Percentiles rank a stretch among this genome's conserved stretches.
These are phyloP conservation scores for Blastobotrys proliferans DNA, from an alignment of 1,139 yeast species.

Conservation along the genomic window DNA sequence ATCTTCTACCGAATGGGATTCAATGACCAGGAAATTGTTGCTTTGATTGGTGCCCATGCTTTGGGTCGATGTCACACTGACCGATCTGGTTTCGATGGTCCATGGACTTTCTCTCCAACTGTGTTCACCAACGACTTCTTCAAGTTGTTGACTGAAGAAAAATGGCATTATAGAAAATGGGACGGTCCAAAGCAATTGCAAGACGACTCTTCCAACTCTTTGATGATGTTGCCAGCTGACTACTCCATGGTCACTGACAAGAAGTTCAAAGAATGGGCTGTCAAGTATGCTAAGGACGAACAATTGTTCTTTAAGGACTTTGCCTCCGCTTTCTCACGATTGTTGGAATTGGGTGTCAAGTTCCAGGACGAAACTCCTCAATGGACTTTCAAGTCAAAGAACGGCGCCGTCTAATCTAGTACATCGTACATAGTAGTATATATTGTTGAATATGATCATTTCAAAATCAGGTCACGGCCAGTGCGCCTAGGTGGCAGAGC, in stretches of 20 bases:
- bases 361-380: constrained; percentile 45
- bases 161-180: constrained; percentile 75
- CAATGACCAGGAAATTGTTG: constrained; percentile 59
- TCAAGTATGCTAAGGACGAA: constrained; percentile 67
- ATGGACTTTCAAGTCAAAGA: constrained; percentile 47
- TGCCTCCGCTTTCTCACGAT: constrained; percentile 59
- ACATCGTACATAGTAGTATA: background rate
- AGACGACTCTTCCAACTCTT: constrained; percentile 63
- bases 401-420: constrained; percentile 11
- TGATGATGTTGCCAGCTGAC: constrained; percentile 91
- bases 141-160: constrained; percentile 58
- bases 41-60: constrained; percentile 74
- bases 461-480: background rate
- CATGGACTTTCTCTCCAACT: constrained; percentile 87
- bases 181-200: constrained; percentile 76
- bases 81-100: constrained; percentile 70
- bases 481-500: too few species aligned
- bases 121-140: constrained; percentile 77
- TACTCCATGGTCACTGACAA: constrained; percentile 67
- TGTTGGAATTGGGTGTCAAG: constrained; percentile 70
- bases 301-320: constrained; percentile 70
- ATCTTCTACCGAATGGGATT: constrained; percentile 62
- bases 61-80: constrained; percentile 69
- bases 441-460: background rate
- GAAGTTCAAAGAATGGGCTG: constrained; percentile 60